phyloP scores from a whole-genome alignment of 441 rosid species.

The Gossypium schwendimanii region DNA sequence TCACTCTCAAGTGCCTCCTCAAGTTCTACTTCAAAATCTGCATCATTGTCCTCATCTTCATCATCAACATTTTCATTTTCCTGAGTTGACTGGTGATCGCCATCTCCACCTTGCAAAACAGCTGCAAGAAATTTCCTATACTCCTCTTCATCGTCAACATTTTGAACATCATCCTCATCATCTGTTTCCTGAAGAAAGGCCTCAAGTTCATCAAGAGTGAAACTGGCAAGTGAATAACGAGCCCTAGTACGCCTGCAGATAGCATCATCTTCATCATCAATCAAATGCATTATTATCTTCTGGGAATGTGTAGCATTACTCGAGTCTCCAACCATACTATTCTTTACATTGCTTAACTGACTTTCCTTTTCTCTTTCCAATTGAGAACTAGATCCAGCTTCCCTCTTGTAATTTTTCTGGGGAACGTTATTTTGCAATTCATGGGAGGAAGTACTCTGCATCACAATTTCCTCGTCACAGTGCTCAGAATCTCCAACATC shows the following conservation, averaged over 20 bases:
- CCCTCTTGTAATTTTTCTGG: constrained; percentile 24
- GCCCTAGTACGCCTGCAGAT: constrained; percentile 93
- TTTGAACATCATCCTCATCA: constrained; percentile 80
- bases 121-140: constrained; percentile 89
- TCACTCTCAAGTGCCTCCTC: constrained; percentile 95
- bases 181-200: constrained; percentile 95
- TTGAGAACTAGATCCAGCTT: constrained; percentile 20
- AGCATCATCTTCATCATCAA: constrained; percentile 57
- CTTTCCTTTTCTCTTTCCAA: constrained; percentile 21
- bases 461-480: constrained; percentile 37
- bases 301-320: constrained; percentile 12
- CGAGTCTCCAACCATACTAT: constrained; percentile 15
- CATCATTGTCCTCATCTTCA: constrained; percentile 85
- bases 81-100: constrained; percentile 33
- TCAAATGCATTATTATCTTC: constrained; percentile 19
- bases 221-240: constrained; percentile 73
- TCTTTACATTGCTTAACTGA: constrained; percentile 23
- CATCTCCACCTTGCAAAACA: constrained; percentile 60
- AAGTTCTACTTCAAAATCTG: constrained; percentile 93
- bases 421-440: constrained; percentile 9
- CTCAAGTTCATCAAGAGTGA: constrained; percentile 97
- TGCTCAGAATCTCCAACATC: constrained; percentile 35
- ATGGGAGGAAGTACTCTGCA: constrained; percentile 26
- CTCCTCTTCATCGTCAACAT: constrained; percentile 84
- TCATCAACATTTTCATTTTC: constrained; percentile 44